Conservation (phyloP, 2,329 filamentous ascomycete species). For the Madurella mycetomatis region DNA sequence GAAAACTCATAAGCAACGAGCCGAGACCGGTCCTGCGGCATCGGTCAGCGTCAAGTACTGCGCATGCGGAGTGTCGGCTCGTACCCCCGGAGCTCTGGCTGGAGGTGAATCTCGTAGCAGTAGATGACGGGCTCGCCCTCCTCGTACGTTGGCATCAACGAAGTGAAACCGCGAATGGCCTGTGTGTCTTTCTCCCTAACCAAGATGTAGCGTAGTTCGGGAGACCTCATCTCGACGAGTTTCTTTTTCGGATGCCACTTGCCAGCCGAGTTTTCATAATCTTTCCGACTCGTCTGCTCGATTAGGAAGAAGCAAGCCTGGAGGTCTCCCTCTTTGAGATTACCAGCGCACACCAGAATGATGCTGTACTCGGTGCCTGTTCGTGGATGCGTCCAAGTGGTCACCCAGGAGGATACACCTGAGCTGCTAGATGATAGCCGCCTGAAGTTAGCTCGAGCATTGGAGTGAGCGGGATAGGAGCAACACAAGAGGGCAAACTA, state of each 20-base stretch:
- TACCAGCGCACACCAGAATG: slow-evolving; percentile 37
- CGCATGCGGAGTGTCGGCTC: slow-evolving; percentile 14
- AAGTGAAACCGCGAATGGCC: slow-evolving; percentile 52
- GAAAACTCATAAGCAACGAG: slow-evolving; percentile 52
- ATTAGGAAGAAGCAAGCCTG: slow-evolving; percentile 54
- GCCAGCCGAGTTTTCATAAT: slow-evolving; percentile 58
- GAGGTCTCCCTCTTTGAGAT: slow-evolving; percentile 43
- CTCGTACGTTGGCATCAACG: slow-evolving; percentile 69
- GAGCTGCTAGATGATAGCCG: not conserved
- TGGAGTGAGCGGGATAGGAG: not conserved
- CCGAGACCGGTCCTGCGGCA: slow-evolving; percentile 57
- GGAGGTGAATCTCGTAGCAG: slow-evolving; percentile 74
- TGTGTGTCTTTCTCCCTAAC: slow-evolving; percentile 38
- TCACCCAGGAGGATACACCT: slow-evolving; percentile 23
- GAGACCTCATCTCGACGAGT: slow-evolving; percentile 61
- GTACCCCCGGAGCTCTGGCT: slow-evolving; percentile 50
- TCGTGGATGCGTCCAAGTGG: slow-evolving; percentile 48
- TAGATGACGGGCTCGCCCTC: slow-evolving; percentile 64
- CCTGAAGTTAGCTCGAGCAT: not conserved
- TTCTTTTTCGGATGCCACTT: slow-evolving; percentile 64
- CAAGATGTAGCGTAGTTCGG: slow-evolving; percentile 64
- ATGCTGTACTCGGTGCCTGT: slow-evolving; percentile 41
- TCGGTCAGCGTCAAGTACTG: slow-evolving; percentile 7
- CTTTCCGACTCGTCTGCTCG: slow-evolving; percentile 56
- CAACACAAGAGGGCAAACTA: too few relatives aligned